Evolutionary conservation across 768 basidiomycete species (phyloP).

Genomic region (Leucocoprinus leucothites): DNA sequence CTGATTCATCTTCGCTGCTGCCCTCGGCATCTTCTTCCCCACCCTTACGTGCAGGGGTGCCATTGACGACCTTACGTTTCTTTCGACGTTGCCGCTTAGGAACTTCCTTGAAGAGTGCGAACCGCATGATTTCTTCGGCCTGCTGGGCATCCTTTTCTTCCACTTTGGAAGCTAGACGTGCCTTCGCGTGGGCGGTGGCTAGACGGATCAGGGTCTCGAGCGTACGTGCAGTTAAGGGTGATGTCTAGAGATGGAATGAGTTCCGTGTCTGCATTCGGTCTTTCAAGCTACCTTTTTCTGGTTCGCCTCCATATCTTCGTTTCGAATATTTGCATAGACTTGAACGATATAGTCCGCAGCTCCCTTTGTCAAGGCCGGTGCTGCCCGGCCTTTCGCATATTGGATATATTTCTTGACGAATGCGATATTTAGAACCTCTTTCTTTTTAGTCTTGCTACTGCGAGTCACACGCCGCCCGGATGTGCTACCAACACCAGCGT

Average conservation of each 20-base stretch:
- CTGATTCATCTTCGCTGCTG: slow-evolving; percentile 50
- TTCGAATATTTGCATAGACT: slow-evolving; percentile 87
- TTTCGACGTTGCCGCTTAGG: slow-evolving; percentile 78
- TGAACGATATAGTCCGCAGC: slow-evolving; percentile 94
- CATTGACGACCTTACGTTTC: slow-evolving; percentile 82
- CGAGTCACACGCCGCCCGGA: slow-evolving; percentile 49
- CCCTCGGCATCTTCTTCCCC: slow-evolving; percentile 39
- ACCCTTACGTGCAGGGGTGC: slow-evolving; percentile 48
- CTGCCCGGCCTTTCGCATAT: slow-evolving; percentile 87
- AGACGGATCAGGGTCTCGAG: slow-evolving; percentile 98
- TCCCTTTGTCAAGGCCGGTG: slow-evolving; percentile 85
- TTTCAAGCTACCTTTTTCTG: slow-evolving; percentile 66
- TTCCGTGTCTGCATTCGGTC: slow-evolving; percentile 5
- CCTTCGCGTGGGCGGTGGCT: slow-evolving; percentile 96
- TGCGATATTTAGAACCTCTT: slow-evolving; percentile 86
- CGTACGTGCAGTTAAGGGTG: slow-evolving; percentile 96
- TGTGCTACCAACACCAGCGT: slow-evolving; percentile 67
- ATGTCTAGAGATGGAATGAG: slow-evolving; percentile 59
- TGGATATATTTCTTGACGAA: slow-evolving; percentile 99
- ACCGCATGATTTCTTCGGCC: slow-evolving; percentile 94
- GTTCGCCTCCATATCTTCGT: slow-evolving; percentile 89
- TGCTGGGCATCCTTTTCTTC: slow-evolving; percentile 81
- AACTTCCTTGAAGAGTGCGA: slow-evolving; percentile 97
- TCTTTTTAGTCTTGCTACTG: slow-evolving; percentile 56
- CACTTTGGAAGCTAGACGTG: slow-evolving; percentile 83